Conservation (phyloP, 2,329 filamentous ascomycete species). For the Cladorrhinum sp. region DNA sequence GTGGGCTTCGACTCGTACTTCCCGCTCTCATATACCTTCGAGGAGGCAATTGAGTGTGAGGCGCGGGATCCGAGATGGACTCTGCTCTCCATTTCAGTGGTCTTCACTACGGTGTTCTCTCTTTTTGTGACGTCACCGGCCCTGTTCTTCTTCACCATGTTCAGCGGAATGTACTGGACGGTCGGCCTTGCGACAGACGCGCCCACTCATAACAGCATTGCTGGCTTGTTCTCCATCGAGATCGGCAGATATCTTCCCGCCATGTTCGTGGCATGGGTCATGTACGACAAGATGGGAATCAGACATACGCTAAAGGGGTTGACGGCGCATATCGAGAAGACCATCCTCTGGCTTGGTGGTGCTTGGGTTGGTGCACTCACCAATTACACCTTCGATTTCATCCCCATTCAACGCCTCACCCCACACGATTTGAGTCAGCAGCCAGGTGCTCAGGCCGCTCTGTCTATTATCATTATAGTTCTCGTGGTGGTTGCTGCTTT, state of each 20-base stretch:
- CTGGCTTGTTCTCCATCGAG: slow-evolving; percentile 71
- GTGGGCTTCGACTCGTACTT: slow-evolving; percentile 84
- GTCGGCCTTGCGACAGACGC: slow-evolving; percentile 88
- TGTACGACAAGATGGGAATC: slow-evolving; percentile 80
- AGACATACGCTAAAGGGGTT: slow-evolving; percentile 68
- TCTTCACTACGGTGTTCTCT: slow-evolving; percentile 74
- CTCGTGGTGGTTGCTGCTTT: slow-evolving; percentile 66
- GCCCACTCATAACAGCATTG: slow-evolving; percentile 64
- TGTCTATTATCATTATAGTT: slow-evolving; percentile 72
- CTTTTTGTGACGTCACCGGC: slow-evolving; percentile 76
- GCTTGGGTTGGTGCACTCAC: slow-evolving; percentile 90
- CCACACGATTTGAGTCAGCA: slow-evolving; percentile 84
- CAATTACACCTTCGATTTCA: slow-evolving; percentile 93
- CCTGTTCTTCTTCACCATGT: slow-evolving; percentile 81
- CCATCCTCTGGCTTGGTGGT: slow-evolving; percentile 81
- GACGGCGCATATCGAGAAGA: slow-evolving; percentile 84
- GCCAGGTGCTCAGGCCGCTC: slow-evolving; percentile 79
- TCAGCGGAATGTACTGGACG: slow-evolving; percentile 82
- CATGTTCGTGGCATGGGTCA: slow-evolving; percentile 80
- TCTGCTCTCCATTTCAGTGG: slow-evolving; percentile 74
- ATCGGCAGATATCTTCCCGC: slow-evolving; percentile 82
- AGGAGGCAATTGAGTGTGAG: slow-evolving; percentile 61
- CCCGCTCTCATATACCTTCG: slow-evolving; percentile 79
- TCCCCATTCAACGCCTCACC: slow-evolving; percentile 90
- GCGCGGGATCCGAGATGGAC: slow-evolving; percentile 81